A percentile compares a stretch with the other conserved stretches of the same genome.
These are phyloP conservation scores for Starmerella sirachaensis DNA, from an alignment of 805 yeast species.

Conservation along the genomic window DNA sequence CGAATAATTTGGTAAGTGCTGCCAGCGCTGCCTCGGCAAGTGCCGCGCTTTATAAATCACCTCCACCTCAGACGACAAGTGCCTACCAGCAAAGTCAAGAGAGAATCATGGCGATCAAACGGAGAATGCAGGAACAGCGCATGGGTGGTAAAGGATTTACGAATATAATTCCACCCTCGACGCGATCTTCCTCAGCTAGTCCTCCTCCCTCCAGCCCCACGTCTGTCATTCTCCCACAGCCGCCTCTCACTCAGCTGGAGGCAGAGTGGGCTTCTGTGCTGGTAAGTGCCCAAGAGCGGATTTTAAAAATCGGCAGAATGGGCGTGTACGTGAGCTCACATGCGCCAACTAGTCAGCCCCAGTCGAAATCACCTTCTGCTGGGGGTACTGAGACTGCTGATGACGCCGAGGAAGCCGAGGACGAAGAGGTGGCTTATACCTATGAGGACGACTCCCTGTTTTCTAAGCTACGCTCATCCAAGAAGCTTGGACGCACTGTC, in stretches of 20 bases:
- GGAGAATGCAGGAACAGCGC: slow-evolving; percentile 20
- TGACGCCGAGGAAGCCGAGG: slow-evolving; percentile 8
- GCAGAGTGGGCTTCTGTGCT: slow-evolving; percentile 38
- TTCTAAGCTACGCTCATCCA: slow-evolving; percentile 24
- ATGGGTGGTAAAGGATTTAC: no score
- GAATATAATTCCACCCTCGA: slow-evolving; percentile 2
- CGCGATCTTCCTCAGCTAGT: no score
- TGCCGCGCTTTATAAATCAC: slow-evolving; percentile 12
- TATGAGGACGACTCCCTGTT: slow-evolving; percentile 22
- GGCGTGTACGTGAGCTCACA: slow-evolving; percentile 20
- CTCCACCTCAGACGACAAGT: slow-evolving; percentile 10
- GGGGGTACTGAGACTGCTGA: slow-evolving; percentile 1
- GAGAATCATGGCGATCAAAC: slow-evolving; percentile 18
- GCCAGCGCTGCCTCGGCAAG: slow-evolving; percentile 11
- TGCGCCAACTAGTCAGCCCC: slow-evolving; percentile 18
- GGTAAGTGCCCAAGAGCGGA: slow-evolving; percentile 36
- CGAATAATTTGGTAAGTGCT: slow-evolving; percentile 5
- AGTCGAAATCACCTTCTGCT: no score
- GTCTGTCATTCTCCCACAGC: slow-evolving; percentile 17
- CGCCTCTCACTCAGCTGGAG: slow-evolving; percentile 38
- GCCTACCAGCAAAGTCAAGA: slow-evolving; percentile 23
- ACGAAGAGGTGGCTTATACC: slow-evolving; percentile 12
- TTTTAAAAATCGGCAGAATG: slow-evolving; percentile 36
- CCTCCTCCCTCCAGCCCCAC: neutral
- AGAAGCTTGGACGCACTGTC: slow-evolving; percentile 24